Percentiles rank a stretch among this genome's conserved stretches.
Evolutionary conservation across 78 protist species (phyloP).

Genomic region (slime mould (Dictyostelium discoideum)): DNA sequence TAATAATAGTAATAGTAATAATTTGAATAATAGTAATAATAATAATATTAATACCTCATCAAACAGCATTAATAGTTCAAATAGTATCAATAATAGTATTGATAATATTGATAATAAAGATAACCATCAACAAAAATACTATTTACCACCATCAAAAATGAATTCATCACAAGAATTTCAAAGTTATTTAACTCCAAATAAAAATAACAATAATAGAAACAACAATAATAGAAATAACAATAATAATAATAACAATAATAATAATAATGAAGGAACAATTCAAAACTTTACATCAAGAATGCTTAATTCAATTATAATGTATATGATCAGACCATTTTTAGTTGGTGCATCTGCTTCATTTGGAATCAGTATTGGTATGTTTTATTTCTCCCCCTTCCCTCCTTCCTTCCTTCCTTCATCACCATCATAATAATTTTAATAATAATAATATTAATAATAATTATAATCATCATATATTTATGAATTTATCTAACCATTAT

Average conservation of each 20-base stretch:
- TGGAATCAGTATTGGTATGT: constrained; percentile 75
- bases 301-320: constrained; percentile 9
- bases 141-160: not conserved
- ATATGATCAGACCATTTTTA: constrained; percentile 61
- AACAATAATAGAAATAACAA: not conserved
- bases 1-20: not conserved
- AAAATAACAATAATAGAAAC: not conserved
- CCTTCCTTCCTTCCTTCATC: not conserved
- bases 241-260: not conserved
- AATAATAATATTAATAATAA: no score
- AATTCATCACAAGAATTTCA: not conserved
- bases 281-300: not conserved
- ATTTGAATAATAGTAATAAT: not conserved
- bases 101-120: not conserved
- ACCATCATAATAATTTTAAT: not conserved
- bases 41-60: not conserved
- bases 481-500: no score
- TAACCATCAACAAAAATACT: not conserved
- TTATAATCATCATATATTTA: no score
- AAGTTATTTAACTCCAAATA: not conserved
- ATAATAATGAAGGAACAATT: not conserved
- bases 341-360: constrained; percentile 70
- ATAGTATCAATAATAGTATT: not conserved
- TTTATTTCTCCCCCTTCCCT: no score
- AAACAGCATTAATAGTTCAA: not conserved